These are phyloP conservation scores for Fusarium nisikadoi DNA, from an alignment of 2,329 filamentous ascomycete species.

Conservation along the genomic window DNA sequence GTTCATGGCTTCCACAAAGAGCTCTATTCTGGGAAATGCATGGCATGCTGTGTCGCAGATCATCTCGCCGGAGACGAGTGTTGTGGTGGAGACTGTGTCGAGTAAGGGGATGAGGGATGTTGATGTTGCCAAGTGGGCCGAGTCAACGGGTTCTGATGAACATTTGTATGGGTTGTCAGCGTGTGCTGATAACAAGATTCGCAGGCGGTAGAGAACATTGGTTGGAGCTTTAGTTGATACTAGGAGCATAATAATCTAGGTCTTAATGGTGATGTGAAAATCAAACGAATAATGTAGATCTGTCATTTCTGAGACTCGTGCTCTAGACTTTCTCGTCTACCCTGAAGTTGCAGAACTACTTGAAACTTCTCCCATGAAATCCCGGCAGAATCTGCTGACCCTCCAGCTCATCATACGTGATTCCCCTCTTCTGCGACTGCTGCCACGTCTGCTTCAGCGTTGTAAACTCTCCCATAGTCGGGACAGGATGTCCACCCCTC, in stretches of 20 bases:
- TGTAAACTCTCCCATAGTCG: conserved; percentile 53
- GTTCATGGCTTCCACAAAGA: neutral
- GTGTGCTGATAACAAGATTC: neutral
- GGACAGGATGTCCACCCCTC: conserved; percentile 44
- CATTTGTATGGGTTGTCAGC: neutral
- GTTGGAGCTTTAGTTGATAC: neutral
- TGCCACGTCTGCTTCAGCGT: conserved; percentile 53
- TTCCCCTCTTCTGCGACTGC: conserved; percentile 33
- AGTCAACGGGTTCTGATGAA: neutral
- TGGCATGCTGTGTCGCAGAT: conserved; percentile 29
- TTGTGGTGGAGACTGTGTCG: neutral
- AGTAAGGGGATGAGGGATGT: conserved; percentile 1
- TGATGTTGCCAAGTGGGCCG: conserved; percentile 4
- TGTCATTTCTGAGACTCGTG: accelerated
- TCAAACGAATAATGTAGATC: accelerated
- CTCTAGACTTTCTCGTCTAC: accelerated
- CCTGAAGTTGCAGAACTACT: neutral
- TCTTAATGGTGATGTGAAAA: accelerated
- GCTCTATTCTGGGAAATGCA: neutral
- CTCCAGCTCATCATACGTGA: conserved; percentile 40
- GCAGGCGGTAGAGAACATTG: neutral
- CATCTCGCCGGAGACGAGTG: neutral
- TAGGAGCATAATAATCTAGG: accelerated
- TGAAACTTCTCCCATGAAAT: conserved; percentile 29
- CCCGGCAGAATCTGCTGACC: conserved; percentile 51